Evolutionary conservation across 2,329 filamentous ascomycete genomes (phyloP).

Genomic region (Venturia effusa): DNA sequence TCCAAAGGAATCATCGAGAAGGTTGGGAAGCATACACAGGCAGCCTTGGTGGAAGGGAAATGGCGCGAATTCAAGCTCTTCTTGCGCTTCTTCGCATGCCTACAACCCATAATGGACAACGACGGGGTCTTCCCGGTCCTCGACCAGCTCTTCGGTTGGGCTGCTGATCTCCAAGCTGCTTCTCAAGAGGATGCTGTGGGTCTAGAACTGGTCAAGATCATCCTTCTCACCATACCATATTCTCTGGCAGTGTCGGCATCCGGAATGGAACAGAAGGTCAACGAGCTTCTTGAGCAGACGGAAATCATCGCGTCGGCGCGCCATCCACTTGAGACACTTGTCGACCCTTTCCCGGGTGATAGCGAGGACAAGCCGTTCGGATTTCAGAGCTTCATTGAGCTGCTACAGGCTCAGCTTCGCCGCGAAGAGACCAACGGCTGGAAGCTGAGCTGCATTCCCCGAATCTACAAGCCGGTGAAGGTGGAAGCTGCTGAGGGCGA

Average conservation of each 20-base stretch:
- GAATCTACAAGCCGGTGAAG: conserved; percentile 47
- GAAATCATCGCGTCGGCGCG: conserved; percentile 87
- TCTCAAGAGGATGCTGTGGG: conserved; percentile 74
- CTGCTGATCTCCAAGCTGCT: conserved; percentile 86
- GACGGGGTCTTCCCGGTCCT: conserved; percentile 78
- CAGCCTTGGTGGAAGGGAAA: conserved; percentile 57
- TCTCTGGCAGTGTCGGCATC: conserved; percentile 63
- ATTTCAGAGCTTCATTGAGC: conserved; percentile 61
- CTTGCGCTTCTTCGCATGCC: conserved; percentile 77
- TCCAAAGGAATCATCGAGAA: conserved; percentile 58
- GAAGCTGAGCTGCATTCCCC: conserved; percentile 55
- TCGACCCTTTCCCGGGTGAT: conserved; percentile 63
- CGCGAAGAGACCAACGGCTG: conserved; percentile 63
- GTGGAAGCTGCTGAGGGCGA: conserved; percentile 52
- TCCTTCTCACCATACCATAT: conserved; percentile 89
- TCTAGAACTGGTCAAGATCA: conserved; percentile 89
- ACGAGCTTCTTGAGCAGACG: conserved; percentile 79
- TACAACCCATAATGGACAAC: conserved; percentile 69
- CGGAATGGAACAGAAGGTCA: conserved; percentile 61
- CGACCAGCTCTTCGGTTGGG: conserved; percentile 80
- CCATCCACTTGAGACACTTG: conserved; percentile 71
- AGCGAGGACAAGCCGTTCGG: conserved; percentile 49
- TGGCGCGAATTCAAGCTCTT: conserved; percentile 90
- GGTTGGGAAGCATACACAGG: conserved; percentile 51
- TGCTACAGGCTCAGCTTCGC: conserved; percentile 80